These are phyloP conservation scores for Pichia kluyveri DNA, from an alignment of 805 yeast genomes.

Conservation along the genomic window DNA sequence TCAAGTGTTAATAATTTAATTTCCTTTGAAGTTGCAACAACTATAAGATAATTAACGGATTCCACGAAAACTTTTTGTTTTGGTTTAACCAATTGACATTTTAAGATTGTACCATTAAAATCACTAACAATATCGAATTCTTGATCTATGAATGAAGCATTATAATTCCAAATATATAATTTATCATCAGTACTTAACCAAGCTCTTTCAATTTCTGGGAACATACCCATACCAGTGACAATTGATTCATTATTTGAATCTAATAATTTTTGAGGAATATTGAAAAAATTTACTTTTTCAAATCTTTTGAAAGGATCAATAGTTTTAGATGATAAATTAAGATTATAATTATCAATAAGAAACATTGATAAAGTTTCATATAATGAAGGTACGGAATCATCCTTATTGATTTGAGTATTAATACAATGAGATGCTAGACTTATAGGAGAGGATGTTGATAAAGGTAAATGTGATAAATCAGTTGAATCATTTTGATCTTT, in stretches of 20 bases:
- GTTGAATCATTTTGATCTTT: constrained; percentile 1
- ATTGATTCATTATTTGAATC: constrained; percentile 20
- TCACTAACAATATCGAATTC: constrained; percentile 80
- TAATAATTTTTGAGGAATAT: constrained; percentile 64
- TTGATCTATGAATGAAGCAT: constrained; percentile 31
- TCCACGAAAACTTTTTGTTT: constrained; percentile 73
- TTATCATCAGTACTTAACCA: constrained; percentile 84
- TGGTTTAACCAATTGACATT: constrained; percentile 75
- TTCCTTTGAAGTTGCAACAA: constrained; percentile 74
- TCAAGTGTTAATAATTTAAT: constrained; percentile 71
- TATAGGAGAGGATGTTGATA: constrained; percentile 42
- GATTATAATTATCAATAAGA: constrained; percentile 60
- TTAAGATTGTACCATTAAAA: constrained; percentile 64
- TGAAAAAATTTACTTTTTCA: constrained; percentile 56
- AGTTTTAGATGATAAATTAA: constrained; percentile 32
- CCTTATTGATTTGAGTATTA: constrained; percentile 46
- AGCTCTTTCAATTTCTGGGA: constrained; percentile 69
- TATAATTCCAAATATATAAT: constrained; percentile 76
- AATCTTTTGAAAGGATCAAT: constrained; percentile 61
- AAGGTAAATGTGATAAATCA: constrained; percentile 35
- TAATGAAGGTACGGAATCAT: constrained; percentile 47
- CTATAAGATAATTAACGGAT: constrained; percentile 59
- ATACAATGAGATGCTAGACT: constrained; percentile 59
- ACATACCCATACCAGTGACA: constrained; percentile 70
- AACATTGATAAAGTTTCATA: constrained; percentile 50